Base-by-base conservation (phyloP, 768 basidiomycete genomes). In the Trametes gibbosa region DNA sequence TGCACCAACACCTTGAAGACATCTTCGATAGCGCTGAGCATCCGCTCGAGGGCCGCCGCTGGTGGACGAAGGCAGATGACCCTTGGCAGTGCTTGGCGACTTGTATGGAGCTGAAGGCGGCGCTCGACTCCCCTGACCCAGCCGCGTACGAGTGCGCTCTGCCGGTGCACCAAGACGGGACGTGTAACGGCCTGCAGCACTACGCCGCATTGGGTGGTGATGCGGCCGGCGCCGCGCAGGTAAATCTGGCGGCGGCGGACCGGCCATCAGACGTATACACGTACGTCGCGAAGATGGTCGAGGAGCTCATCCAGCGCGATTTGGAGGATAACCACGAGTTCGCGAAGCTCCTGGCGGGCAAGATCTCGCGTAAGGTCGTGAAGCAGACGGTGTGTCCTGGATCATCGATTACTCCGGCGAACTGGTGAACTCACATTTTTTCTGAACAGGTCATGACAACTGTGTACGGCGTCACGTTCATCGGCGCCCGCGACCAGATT, bases 171-270 rank as follows among this genome's bases (percentile, higher is more conserved):
- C 96, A 98, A 73, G 97, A 99, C 64, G 96, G 97, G 3, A 98
- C 97, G 0, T 99, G 97, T 67, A 99, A 99, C 66, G 97, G 96
- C 25, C 79, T 99, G 63, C 97, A 99, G 75, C 96, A 99, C 72
- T 99, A 99, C 68, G 97, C 97, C 6, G 97, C 97, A 0, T 84
- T 99, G 4, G 97, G 97, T 43, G 96, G 97, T 5, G 97, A 98
- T 69, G 78, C 79, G 13, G 79, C 81, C 34, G 97, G 97, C 58
- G 97, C 97, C 0, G 77, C 78, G 58, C 95, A 98, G 68, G 97
- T 99, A 69, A 99, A 99, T 70, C 78, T 99, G 50, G 82, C 83
- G 37, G 86, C 85, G 9, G 85, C 87, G 0, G 92, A 94, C 61
- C 79, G 86, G 25, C 97, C 97, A 0, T 89, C 93, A 34, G 97